Evolutionary conservation across 768 basidiomycete species (phyloP).

Genomic region (button mushroom (Agaricus bisporus)): DNA sequence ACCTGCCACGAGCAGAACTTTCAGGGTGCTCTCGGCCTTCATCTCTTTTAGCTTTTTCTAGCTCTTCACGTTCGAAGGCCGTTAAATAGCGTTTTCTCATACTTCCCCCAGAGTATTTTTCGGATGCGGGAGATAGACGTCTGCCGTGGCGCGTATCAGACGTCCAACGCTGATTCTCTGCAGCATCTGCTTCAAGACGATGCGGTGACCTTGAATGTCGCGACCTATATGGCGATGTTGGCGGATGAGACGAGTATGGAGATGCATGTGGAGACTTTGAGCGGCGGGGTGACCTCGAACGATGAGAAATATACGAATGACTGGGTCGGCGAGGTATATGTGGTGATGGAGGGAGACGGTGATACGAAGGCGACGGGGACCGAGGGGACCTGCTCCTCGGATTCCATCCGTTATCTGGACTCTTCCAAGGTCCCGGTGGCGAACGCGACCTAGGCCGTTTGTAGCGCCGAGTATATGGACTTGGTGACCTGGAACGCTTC

Average conservation of each 20-base stretch:
- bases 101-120: neutral
- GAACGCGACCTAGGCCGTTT: slow-evolving; percentile 2
- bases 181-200: neutral
- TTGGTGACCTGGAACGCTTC: neutral
- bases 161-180: too few species aligned
- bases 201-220: neutral
- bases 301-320: neutral
- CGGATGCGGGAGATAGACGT: neutral
- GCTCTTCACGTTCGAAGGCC: neutral
- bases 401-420: neutral
- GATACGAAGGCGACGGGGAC: neutral
- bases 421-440: neutral
- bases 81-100: neutral
- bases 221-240: too few species aligned
- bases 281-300: neutral
- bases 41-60: neutral
- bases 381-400: neutral
- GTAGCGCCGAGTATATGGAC: neutral
- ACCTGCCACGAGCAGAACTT: neutral
- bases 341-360: neutral
- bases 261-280: neutral
- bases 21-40: neutral
- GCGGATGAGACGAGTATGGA: too few species aligned
- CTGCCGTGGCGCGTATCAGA: neutral
- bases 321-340: neutral